phyloP scores from a whole-genome alignment of 768 basidiomycete genomes.

The Lentinula raphanica region DNA sequence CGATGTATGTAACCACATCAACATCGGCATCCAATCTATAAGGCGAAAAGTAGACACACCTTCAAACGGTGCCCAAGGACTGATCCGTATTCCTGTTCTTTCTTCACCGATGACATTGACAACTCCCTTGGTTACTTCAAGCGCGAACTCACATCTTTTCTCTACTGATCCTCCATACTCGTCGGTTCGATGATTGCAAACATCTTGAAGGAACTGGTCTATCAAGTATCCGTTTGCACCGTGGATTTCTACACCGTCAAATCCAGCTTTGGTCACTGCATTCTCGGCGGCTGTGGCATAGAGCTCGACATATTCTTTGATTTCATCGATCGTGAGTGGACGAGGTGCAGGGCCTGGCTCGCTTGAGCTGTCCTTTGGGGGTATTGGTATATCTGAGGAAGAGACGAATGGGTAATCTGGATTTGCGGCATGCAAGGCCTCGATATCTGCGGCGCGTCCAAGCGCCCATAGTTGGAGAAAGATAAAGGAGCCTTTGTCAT shows the following conservation, averaged over 20 bases:
- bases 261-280: constrained; percentile 53
- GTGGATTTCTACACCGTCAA: constrained; percentile 58
- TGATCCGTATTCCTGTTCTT: constrained; percentile 50
- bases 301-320: constrained; percentile 42
- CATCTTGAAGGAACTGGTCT: constrained; percentile 59
- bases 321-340: constrained; percentile 41
- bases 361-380: neutral
- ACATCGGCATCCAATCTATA: constrained; percentile 6
- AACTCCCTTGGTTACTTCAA: constrained; percentile 52
- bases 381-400: constrained; percentile 18
- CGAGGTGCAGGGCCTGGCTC: constrained; percentile 25
- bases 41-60: constrained; percentile 19
- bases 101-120: constrained; percentile 47
- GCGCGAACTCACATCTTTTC: constrained; percentile 49
- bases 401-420: constrained; percentile 22
- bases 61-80: constrained; percentile 47
- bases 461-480: constrained; percentile 44
- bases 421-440: constrained; percentile 30
- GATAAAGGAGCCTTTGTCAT: constrained; percentile 44
- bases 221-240: constrained; percentile 43
- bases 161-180: constrained; percentile 65
- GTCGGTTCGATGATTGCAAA: constrained; percentile 56
- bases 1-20: constrained; percentile 8
- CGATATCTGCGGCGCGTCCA: constrained; percentile 38
- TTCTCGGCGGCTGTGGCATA: constrained; percentile 53